Evolutionary conservation across 352 stramenopile genomes (phyloP).

Genomic region (Pythium inflatum): DNA sequence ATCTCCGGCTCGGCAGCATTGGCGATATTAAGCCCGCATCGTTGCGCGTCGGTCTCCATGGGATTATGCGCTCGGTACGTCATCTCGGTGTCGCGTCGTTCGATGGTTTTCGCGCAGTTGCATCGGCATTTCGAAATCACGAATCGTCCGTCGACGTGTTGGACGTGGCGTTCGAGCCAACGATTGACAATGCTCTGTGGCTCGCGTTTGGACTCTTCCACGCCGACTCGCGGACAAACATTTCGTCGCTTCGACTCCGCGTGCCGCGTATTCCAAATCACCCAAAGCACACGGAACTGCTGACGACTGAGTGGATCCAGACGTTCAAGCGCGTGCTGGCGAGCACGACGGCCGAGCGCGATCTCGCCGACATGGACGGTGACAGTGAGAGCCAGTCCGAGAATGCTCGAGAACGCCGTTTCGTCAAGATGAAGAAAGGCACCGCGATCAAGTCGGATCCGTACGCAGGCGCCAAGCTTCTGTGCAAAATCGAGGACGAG

Average conservation of each 20-base stretch:
- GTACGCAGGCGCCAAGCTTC: neutral
- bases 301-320: conserved; percentile 11
- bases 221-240: conserved; percentile 31
- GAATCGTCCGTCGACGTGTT: conserved; percentile 1
- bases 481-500: neutral
- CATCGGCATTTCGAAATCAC: conserved; percentile 5
- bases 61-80: neutral
- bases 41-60: neutral
- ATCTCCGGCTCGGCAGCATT: neutral
- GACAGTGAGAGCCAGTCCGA: conserved; percentile 3
- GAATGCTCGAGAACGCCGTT: neutral
- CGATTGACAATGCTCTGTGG: conserved; percentile 31
- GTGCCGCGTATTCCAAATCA: neutral
- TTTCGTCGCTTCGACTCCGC: conserved; percentile 36
- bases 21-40: neutral
- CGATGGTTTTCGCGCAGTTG: conserved; percentile 6
- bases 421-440: neutral
- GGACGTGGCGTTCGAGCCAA: conserved; percentile 9
- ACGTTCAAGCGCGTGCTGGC: conserved; percentile 14
- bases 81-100: neutral
- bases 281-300: neutral
- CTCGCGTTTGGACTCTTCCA: conserved; percentile 48
- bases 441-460: neutral
- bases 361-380: conserved; percentile 29
- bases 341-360: neutral